Conservation (phyloP, 73 alveolate species). For the Effrenium voratum region DNA sequence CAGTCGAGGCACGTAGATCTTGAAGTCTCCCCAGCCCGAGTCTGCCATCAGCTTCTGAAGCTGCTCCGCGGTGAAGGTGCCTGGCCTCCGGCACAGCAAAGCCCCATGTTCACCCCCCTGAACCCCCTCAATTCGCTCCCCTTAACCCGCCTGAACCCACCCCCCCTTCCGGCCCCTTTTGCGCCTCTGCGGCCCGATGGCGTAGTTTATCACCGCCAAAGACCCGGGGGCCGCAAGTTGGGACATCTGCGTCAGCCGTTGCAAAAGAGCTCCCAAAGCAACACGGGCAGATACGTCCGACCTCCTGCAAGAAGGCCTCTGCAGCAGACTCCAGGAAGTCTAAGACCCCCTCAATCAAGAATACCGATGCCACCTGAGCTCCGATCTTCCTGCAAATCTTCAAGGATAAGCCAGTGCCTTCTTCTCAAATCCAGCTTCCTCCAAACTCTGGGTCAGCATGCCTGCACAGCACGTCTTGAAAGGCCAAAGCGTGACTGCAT, state of each 20-base stretch:
- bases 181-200: constrained; percentile 76
- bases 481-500: background rate
- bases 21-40: background rate
- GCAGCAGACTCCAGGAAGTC: constrained; percentile 71
- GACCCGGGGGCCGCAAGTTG: constrained; percentile 67
- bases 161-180: background rate
- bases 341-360: constrained; percentile 58
- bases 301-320: constrained; percentile 27
- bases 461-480: background rate
- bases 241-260: constrained; percentile 33
- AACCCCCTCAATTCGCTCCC: background rate
- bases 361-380: constrained; percentile 7
- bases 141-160: background rate
- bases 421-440: background rate
- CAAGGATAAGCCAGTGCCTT: background rate
- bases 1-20: background rate
- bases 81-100: constrained; percentile 3
- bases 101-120: background rate
- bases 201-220: constrained; percentile 51
- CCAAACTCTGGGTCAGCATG: background rate
- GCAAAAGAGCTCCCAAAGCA: no score
- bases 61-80: constrained; percentile 22
- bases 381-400: background rate
- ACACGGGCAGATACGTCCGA: background rate
- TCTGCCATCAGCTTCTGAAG: constrained; percentile 24